Percentiles rank a stretch among this genome's conserved stretches.
phyloP scores from a whole-genome alignment of 2,329 filamentous ascomycete genomes.

The Microascus cirrosus region DNA sequence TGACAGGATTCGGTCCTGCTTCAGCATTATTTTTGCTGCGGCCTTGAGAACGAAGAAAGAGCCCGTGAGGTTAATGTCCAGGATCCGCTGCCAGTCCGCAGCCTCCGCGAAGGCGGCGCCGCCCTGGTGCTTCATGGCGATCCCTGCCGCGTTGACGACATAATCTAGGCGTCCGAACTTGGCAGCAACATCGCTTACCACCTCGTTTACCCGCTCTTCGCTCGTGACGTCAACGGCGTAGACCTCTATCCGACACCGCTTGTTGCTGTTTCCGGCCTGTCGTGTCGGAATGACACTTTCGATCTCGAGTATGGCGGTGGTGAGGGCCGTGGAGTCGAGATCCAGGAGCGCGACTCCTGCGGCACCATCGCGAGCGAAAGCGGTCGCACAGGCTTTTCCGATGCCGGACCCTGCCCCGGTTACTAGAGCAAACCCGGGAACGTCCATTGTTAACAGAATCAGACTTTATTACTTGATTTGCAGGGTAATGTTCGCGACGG shows the following conservation, averaged over 20 bases:
- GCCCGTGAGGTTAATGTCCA: conserved; percentile 51
- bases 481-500: too few species aligned
- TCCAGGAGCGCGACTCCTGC: conserved; percentile 50
- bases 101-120: conserved; percentile 51
- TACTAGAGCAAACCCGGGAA: conserved; percentile 48
- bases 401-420: conserved; percentile 45
- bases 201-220: conserved; percentile 33
- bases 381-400: conserved; percentile 46
- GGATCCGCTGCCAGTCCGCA: conserved; percentile 39
- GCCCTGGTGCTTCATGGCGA: conserved; percentile 42
- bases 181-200: conserved; percentile 26
- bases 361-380: conserved; percentile 47
- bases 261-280: conserved; percentile 34
- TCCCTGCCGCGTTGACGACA: conserved; percentile 53
- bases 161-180: conserved; percentile 49
- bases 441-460: too few species aligned
- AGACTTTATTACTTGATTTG: too few species aligned
- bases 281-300: background rate
- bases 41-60: conserved; percentile 56
- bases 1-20: conserved; percentile 31
- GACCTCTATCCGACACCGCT: conserved; percentile 26
- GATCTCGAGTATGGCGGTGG: conserved; percentile 23
- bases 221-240: conserved; percentile 41
- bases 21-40: conserved; percentile 46
- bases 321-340: conserved; percentile 32